phyloP scores from a whole-genome alignment of 208 protist genomes.

The Crithidia sp. region DNA sequence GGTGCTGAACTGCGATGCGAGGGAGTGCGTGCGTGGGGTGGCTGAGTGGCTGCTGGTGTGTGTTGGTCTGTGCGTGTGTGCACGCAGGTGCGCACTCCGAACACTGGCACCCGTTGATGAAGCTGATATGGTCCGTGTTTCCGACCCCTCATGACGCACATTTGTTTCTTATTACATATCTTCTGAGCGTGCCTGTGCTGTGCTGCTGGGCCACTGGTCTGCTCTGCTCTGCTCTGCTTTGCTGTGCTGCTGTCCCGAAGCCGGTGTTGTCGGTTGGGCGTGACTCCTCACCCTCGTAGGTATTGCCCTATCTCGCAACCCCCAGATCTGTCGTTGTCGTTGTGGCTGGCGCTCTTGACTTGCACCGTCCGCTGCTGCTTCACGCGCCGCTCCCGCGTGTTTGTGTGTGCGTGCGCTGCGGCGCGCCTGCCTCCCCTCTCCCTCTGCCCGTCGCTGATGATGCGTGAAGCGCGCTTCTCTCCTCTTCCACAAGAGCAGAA shows the following conservation, averaged over 20 bases:
- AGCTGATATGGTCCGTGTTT: conserved; percentile 87
- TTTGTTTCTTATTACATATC: conserved; percentile 54
- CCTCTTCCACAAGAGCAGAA: conserved; percentile 50
- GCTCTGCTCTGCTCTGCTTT: not conserved
- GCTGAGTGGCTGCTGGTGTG: not conserved
- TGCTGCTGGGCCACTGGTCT: not conserved
- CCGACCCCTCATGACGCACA: conserved; percentile 69
- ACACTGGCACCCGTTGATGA: conserved; percentile 45
- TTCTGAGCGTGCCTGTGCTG: conserved; percentile 36
- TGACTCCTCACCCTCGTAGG: conserved; percentile 30
- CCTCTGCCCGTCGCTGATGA: conserved; percentile 32
- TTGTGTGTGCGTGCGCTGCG: too few species aligned
- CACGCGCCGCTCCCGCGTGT: too few species aligned
- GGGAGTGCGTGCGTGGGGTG: not conserved
- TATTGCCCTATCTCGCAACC: conserved; percentile 38
- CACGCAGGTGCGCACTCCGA: not conserved
- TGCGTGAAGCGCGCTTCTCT: conserved; percentile 53
- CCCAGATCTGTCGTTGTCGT: conserved; percentile 16
- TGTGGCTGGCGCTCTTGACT: too few species aligned
- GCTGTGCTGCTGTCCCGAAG: not conserved
- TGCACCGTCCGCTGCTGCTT: too few species aligned
- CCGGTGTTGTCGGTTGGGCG: conserved; percentile 54
- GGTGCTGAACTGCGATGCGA: conserved; percentile 25
- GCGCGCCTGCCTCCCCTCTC: not conserved
- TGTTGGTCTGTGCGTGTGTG: not conserved